Evolutionary conservation across 208 protist species (phyloP).

Genomic region (Balamuthia mandrillaris): DNA sequence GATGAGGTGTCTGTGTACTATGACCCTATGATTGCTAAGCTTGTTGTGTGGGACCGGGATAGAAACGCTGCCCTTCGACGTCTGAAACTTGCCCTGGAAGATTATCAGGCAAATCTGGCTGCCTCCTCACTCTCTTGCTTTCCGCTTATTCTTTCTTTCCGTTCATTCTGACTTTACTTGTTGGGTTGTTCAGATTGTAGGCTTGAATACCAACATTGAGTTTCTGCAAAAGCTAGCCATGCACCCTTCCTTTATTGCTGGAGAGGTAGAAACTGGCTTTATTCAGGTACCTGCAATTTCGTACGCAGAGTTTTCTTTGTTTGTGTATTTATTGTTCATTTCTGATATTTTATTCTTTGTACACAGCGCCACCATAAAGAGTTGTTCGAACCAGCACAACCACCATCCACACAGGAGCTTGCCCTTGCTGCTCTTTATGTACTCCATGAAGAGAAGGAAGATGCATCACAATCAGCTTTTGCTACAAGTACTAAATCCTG

Average conservation of each 20-base stretch:
- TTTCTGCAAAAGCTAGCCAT: constrained; percentile 72
- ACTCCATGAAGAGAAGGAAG: not conserved
- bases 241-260: constrained; percentile 72
- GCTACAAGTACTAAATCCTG: not conserved
- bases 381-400: not conserved
- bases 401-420: constrained; percentile 19
- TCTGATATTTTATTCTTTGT: not conserved
- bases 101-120: constrained; percentile 69
- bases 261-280: constrained; percentile 79
- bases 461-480: not conserved
- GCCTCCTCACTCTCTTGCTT: not conserved
- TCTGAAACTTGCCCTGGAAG: constrained; percentile 74
- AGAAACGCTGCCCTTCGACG: constrained; percentile 74
- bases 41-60: constrained; percentile 84
- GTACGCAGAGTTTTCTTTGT: not conserved
- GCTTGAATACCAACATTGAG: constrained; percentile 84
- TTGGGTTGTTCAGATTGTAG: constrained; percentile 77
- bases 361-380: not conserved
- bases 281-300: constrained; percentile 53
- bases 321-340: not conserved
- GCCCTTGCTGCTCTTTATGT: constrained; percentile 31
- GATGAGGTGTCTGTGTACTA: constrained; percentile 75
- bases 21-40: constrained; percentile 96
- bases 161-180: not conserved
- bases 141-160: not conserved